These are phyloP conservation scores for Neurospora tetrasperma DNA, from an alignment of 495 filamentous ascomycete genomes.

Conservation along the genomic window DNA sequence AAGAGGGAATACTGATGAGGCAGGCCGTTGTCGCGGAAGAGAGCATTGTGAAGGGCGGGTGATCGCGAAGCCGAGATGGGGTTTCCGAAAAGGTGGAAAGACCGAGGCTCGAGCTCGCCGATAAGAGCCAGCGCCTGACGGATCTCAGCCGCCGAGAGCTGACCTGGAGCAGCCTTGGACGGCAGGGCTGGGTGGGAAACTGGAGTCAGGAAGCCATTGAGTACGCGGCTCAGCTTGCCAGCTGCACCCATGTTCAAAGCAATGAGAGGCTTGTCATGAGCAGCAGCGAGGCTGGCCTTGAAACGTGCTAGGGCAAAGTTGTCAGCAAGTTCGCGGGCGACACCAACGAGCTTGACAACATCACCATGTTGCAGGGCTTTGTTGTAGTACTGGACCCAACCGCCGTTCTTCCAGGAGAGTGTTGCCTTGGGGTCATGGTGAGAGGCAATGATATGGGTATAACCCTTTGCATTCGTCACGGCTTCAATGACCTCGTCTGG, in stretches of 20 bases:
- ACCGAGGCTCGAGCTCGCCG: conserved; percentile 65
- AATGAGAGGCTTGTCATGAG: conserved; percentile 73
- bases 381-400: conserved; percentile 82
- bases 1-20: conserved; percentile 77
- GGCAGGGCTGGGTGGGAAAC: conserved; percentile 85
- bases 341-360: conserved; percentile 87
- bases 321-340: conserved; percentile 66
- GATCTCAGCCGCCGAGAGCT: conserved; percentile 87
- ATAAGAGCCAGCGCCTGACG: conserved; percentile 63
- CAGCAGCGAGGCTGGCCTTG: conserved; percentile 59
- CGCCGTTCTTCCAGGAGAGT: conserved; percentile 79
- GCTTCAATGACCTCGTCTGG: conserved; percentile 59
- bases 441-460: conserved; percentile 77
- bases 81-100: conserved; percentile 79
- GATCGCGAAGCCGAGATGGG: conserved; percentile 74
- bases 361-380: conserved; percentile 78
- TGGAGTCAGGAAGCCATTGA: conserved; percentile 90
- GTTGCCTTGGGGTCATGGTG: conserved; percentile 79
- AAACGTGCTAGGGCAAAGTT: conserved; percentile 81
- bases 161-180: conserved; percentile 88
- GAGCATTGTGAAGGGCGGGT: conserved; percentile 77
- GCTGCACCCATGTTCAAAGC: conserved; percentile 90
- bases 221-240: conserved; percentile 80
- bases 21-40: conserved; percentile 70
- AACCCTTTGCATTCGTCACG: conserved; percentile 57